Evolutionary conservation across 2,329 filamentous ascomycete genomes (phyloP).

Genomic region (Neophaeococcomyces aloes): DNA sequence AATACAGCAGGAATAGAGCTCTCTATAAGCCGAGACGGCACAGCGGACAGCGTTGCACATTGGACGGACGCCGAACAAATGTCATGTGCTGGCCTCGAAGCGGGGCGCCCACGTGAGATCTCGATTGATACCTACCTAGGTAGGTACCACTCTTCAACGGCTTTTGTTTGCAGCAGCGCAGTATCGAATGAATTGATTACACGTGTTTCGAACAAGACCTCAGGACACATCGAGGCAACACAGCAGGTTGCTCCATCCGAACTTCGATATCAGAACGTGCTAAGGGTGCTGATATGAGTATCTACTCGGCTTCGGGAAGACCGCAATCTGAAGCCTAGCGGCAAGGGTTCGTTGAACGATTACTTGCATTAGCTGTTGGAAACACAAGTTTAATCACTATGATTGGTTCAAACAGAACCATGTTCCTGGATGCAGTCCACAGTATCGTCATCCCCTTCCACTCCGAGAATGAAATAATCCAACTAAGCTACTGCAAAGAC

Average conservation of each 20-base stretch:
- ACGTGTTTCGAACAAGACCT: too few species aligned
- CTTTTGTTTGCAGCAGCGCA: too few species aligned
- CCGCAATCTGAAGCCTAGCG: too few species aligned
- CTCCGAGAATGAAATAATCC: background rate
- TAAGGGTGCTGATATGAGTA: too few species aligned
- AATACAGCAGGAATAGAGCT: background rate
- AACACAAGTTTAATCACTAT: background rate
- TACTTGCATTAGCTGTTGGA: constrained; percentile 1
- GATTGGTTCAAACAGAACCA: background rate
- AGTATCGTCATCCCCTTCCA: constrained; percentile 1
- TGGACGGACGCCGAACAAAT: background rate
- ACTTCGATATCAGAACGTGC: too few species aligned
- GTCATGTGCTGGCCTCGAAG: background rate
- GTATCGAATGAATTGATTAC: too few species aligned
- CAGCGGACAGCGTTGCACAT: background rate
- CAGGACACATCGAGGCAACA: too few species aligned
- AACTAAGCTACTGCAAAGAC: background rate
- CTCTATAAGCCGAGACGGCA: background rate
- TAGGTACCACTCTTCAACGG: too few species aligned
- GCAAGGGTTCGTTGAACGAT: background rate
- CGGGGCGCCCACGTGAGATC: background rate
- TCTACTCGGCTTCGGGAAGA: too few species aligned
- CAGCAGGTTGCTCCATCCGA: too few species aligned
- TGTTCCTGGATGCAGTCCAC: constrained; percentile 4
- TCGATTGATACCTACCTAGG: too few species aligned